Conservation (phyloP, 2,329 filamentous ascomycete genomes). For the Aschersonia sp. region DNA sequence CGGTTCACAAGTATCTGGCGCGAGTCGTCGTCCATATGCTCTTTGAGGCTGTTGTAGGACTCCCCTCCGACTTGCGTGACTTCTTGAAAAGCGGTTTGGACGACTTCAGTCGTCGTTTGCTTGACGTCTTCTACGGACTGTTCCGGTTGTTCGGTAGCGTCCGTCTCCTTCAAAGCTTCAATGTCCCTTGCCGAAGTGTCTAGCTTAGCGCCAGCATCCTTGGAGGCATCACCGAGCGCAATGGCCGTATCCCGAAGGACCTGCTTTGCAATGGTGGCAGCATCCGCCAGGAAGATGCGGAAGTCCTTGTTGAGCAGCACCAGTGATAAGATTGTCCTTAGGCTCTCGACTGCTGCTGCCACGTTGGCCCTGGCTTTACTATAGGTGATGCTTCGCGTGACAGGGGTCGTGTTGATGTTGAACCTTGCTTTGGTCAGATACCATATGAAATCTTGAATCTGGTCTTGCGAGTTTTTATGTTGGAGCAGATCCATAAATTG, state of each 20-base stretch:
- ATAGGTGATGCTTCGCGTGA: conserved; percentile 12
- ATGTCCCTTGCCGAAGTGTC: conserved; percentile 50
- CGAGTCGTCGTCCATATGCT: conserved; percentile 60
- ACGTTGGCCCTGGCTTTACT: conserved; percentile 18
- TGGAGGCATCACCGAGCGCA: conserved; percentile 60
- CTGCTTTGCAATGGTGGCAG: conserved; percentile 65
- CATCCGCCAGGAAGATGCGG: conserved; percentile 67
- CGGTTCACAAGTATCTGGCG: conserved; percentile 59
- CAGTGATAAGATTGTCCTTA: conserved; percentile 72
- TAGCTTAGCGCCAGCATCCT: conserved; percentile 57
- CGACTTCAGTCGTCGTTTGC: conserved; percentile 38
- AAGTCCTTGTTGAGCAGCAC: conserved; percentile 85
- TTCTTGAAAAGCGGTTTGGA: conserved; percentile 13
- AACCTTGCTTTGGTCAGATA: conserved; percentile 62
- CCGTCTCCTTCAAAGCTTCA: conserved; percentile 28
- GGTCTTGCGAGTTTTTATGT: conserved; percentile 71
- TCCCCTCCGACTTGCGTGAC: conserved; percentile 31
- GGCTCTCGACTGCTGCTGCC: conserved; percentile 51
- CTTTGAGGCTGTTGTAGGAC: conserved; percentile 48
- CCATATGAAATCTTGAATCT: conserved; percentile 89
- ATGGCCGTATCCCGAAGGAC: conserved; percentile 80
- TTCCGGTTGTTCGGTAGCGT: conserved; percentile 13
- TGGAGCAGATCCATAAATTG: conserved; percentile 70
- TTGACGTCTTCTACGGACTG: conserved; percentile 51
- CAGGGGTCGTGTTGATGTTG: conserved; percentile 15